Evolutionary conservation across 768 basidiomycete species (phyloP), one percentile per base, ranked within the genome.

Genomic region (Pleurotus tuber-regium): DNA sequence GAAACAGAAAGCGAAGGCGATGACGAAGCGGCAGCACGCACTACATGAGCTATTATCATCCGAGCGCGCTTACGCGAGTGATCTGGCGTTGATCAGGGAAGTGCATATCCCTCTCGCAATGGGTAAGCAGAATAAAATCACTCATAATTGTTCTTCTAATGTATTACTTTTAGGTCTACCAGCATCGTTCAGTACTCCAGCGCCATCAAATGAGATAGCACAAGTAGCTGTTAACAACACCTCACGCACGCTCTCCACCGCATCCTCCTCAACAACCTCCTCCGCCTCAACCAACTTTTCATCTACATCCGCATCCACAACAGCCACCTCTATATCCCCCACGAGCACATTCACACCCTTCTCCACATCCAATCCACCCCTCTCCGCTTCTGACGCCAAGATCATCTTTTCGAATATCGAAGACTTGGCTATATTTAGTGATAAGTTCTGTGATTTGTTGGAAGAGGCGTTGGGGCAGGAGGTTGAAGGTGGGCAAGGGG

Each of bases 21-120:
- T 82, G 61, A 77, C 84, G 23, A 92, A 92, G 68, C 79, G 91
- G 30, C 76, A 82, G 19, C 86, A 92, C 63, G 89, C 89, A 7
- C 70, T 92, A 18, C 78, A 82, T 44, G 91, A 93, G 57, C 68
- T 93, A 23, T 75, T 92, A 39, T 81, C 85, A 9, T 88, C 87
- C 18, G 90, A 93, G 61, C 75, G 87, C 23, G 86, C 87, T 1
- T 92, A 92, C 66, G 85, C 90, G 10, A 83, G 83, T n/a, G 91
- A 92, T 72, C 73, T 93, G 23, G 85, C 84, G 12, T 72, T 92
- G 49, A 82, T 92, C 55, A 76, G 84, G 48, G 84, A 88, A 54
- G 77, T 92, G 21, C 85, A 92, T 58, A 83, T 92, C 33, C 89
- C 89, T 4, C 67, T 90, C 47, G 90, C 89, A 40, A 71, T 86